A percentile compares a stretch with the other conserved stretches of the same genome.
Conservation (phyloP, 306 rosid species). For the Sicyos baderoa region DNA sequence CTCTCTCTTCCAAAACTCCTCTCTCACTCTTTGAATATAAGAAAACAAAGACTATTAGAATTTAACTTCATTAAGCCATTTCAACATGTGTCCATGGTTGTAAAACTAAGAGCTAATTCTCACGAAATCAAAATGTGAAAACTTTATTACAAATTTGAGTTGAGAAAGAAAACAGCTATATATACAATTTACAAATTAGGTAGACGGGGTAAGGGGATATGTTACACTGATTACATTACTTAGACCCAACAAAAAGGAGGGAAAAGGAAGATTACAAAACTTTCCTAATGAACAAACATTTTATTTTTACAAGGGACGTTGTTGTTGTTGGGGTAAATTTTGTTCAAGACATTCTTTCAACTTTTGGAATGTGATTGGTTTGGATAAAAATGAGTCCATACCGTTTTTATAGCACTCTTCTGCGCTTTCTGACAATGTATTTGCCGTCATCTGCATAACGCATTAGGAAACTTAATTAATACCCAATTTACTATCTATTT, state of each 20-base stretch:
- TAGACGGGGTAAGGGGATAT: background rate
- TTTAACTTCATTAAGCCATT: too few relatives aligned
- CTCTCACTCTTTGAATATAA: too few relatives aligned
- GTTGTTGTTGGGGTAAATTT: slow-evolving; percentile 29
- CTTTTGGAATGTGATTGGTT: slow-evolving; percentile 72
- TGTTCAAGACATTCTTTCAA: slow-evolving; percentile 54
- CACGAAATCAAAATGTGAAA: slow-evolving; percentile 14
- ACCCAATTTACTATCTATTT: background rate
- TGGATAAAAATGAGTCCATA: slow-evolving; percentile 82
- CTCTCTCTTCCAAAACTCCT: background rate
- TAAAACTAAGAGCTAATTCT: background rate
- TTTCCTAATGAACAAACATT: slow-evolving; percentile 21
- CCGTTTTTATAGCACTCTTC: slow-evolving; percentile 79
- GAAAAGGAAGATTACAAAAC: slow-evolving; percentile 15
- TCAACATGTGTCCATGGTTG: too few relatives aligned
- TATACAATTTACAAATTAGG: slow-evolving; percentile 40
- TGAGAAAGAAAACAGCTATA: slow-evolving; percentile 25
- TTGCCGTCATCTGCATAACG: slow-evolving; percentile 80
- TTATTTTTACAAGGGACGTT: slow-evolving; percentile 42
- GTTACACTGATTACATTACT: slow-evolving; percentile 21
- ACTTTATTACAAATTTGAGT: slow-evolving; percentile 13
- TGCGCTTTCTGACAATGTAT: slow-evolving; percentile 76
- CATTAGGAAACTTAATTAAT: background rate
- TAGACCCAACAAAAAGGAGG: background rate
- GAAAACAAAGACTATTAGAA: too few relatives aligned